Evolutionary conservation across 345 rosid genomes (phyloP).

Genomic region (Bruguiera sexangula): DNA sequence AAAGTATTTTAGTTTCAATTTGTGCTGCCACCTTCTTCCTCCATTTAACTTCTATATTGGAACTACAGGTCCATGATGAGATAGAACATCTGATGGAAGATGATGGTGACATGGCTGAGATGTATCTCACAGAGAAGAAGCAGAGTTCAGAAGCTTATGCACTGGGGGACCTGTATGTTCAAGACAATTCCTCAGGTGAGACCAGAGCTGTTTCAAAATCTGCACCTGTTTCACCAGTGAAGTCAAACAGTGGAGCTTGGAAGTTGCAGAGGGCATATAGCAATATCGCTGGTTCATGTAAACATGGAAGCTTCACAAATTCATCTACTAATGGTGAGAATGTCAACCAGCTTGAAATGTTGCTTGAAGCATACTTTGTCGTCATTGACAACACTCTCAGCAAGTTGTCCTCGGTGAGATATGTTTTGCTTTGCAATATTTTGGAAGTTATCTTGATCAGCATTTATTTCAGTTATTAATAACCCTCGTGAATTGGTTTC

Average conservation of each 20-base stretch:
- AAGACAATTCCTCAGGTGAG: constrained; percentile 32
- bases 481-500: not conserved
- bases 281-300: constrained; percentile 54
- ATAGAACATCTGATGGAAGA: constrained; percentile 97
- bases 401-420: constrained; percentile 79
- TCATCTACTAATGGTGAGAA: constrained; percentile 59
- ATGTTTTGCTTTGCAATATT: not conserved
- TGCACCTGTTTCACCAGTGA: constrained; percentile 83
- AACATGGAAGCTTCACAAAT: constrained; percentile 65
- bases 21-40: constrained; percentile 13
- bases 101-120: constrained; percentile 98
- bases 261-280: constrained; percentile 88
- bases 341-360: constrained; percentile 91
- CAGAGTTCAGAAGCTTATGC: constrained; percentile 62
- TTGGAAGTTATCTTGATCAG: constrained; percentile 4
- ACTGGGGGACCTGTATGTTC: constrained; percentile 38
- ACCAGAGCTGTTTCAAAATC: constrained; percentile 53
- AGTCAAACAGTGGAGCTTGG: constrained; percentile 43
- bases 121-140: constrained; percentile 94
- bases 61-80: constrained; percentile 80
- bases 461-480: not conserved
- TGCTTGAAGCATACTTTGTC: constrained; percentile 88
- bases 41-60: constrained; percentile 21
- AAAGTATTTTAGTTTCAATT: constrained; percentile 5
- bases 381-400: constrained; percentile 70